A percentile compares a stretch with the other conserved stretches of the same genome.
These are phyloP conservation scores for Aspergillus glaucus DNA, from an alignment of 2,329 filamentous ascomycete species.

Conservation along the genomic window DNA sequence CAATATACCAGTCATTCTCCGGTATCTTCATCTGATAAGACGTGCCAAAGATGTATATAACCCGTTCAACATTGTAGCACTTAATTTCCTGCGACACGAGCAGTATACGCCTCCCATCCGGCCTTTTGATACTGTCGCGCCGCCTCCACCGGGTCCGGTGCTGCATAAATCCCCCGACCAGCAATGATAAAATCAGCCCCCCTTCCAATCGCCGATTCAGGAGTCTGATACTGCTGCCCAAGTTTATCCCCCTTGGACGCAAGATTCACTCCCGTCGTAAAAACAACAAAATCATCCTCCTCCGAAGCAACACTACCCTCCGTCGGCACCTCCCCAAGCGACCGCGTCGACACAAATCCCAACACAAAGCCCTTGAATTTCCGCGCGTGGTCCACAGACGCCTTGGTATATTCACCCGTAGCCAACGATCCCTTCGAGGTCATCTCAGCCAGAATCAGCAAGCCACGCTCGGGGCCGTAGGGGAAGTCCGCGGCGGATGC, in stretches of 20 bases:
- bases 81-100: conserved; percentile 21
- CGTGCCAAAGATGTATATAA: background rate
- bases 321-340: conserved; percentile 32
- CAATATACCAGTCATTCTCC: background rate
- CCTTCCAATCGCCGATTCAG: conserved; percentile 38
- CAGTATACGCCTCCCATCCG: conserved; percentile 42
- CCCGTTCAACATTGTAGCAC: background rate
- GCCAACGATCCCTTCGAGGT: conserved; percentile 45
- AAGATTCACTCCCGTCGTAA: conserved; percentile 44
- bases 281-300: conserved; percentile 43
- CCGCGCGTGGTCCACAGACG: conserved; percentile 43
- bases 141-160: conserved; percentile 39
- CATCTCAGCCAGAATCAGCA: conserved; percentile 46
- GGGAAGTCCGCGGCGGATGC: conserved; percentile 31
- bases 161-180: conserved; percentile 42
- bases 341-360: conserved; percentile 41
- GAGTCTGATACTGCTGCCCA: conserved; percentile 46
- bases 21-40: background rate
- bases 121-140: conserved; percentile 40
- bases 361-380: conserved; percentile 40
- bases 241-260: conserved; percentile 42
- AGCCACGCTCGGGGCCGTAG: conserved; percentile 33
- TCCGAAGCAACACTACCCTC: conserved; percentile 18
- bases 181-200: conserved; percentile 46
- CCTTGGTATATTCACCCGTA: conserved; percentile 39